These are phyloP conservation scores for Tanacetum coccineum DNA, from an alignment of 129 eudicot genomes.

Conservation along the genomic window DNA sequence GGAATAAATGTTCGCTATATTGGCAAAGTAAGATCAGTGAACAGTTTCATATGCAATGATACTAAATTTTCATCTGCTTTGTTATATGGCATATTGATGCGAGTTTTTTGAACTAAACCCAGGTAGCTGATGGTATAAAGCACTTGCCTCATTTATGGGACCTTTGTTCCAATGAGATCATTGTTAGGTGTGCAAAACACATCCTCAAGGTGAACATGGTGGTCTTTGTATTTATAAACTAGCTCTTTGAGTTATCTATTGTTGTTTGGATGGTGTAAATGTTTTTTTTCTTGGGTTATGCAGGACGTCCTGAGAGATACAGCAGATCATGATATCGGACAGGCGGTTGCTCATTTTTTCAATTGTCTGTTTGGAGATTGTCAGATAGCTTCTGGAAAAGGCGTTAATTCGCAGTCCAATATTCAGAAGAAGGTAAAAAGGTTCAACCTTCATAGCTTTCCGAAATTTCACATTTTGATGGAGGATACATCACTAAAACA, in stretches of 20 bases:
- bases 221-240: neutral
- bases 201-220: conserved; percentile 59
- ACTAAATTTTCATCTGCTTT: neutral
- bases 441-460: neutral
- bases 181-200: conserved; percentile 93
- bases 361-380: conserved; percentile 86
- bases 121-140: conserved; percentile 92
- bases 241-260: neutral
- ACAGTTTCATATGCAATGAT: neutral
- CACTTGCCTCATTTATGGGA: conserved; percentile 98
- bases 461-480: neutral
- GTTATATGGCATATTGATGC: neutral
- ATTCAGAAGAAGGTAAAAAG: conserved; percentile 67
- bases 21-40: conserved; percentile 65
- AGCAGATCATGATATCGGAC: conserved; percentile 90
- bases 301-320: conserved; percentile 82
- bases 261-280: neutral
- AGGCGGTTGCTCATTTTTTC: conserved; percentile 67
- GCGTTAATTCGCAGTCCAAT: conserved; percentile 36
- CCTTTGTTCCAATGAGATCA: conserved; percentile 79
- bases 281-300: neutral
- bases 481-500: too few relatives aligned
- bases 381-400: conserved; percentile 48
- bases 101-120: conserved; percentile 17
- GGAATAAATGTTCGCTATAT: conserved; percentile 94